phyloP scores from a whole-genome alignment of 805 yeast species.

The Teunomyces barrocoloradensis region DNA sequence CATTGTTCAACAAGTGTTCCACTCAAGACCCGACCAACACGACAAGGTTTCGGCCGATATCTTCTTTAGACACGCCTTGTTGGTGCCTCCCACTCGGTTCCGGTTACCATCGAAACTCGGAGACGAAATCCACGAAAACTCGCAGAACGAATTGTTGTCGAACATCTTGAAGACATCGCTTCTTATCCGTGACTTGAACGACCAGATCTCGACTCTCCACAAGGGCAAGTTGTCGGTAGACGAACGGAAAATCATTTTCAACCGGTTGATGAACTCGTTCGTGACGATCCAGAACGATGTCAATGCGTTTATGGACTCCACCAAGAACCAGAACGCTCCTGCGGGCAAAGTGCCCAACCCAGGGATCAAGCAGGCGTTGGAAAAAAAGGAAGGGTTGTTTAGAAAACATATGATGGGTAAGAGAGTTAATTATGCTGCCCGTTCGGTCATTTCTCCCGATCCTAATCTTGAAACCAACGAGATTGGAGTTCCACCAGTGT shows the following conservation, averaged over 20 bases:
- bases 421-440: slow-evolving; percentile 98
- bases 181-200: slow-evolving; percentile 84
- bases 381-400: slow-evolving; percentile 97
- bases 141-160: slow-evolving; percentile 85
- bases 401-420: slow-evolving; percentile 99
- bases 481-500: slow-evolving; percentile 98
- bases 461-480: slow-evolving; percentile 97
- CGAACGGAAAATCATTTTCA: slow-evolving; percentile 74
- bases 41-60: slow-evolving; percentile 63
- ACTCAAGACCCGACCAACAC: slow-evolving; percentile 65
- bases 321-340: slow-evolving; percentile 75
- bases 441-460: slow-evolving; percentile 98
- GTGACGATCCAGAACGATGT: slow-evolving; percentile 94
- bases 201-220: slow-evolving; percentile 62
- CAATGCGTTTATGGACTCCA: slow-evolving; percentile 87
- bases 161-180: slow-evolving; percentile 77
- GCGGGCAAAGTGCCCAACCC: slow-evolving; percentile 78
- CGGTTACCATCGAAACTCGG: slow-evolving; percentile 96
- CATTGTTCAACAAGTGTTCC: slow-evolving; percentile 71
- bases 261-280: slow-evolving; percentile 91
- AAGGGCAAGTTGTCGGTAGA: slow-evolving; percentile 53
- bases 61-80: slow-evolving; percentile 83
- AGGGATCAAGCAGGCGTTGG: slow-evolving; percentile 96
- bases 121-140: slow-evolving; percentile 91
- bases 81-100: slow-evolving; percentile 96